A percentile compares a stretch with the other conserved stretches of the same genome.
Evolutionary conservation across 2,329 filamentous ascomycete genomes (phyloP).

Genomic region (Fusarium globosum): DNA sequence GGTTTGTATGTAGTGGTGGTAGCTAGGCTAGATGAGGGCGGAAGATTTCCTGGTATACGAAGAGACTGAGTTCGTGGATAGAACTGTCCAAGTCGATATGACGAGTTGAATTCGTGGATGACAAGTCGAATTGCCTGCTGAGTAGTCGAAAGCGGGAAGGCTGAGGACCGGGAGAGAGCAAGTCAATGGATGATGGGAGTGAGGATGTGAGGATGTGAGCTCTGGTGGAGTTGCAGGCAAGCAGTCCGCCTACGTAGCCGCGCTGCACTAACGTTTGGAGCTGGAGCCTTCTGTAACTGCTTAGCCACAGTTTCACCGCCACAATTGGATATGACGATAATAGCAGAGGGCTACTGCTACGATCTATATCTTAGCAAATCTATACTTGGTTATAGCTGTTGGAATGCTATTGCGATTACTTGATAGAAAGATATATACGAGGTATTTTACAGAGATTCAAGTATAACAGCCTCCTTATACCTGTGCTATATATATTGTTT

Average conservation of each 20-base stretch:
- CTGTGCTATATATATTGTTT: background rate
- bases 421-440: no score
- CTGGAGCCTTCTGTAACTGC: slow-evolving; percentile 18
- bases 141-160: slow-evolving; percentile 13
- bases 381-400: background rate
- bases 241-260: slow-evolving; percentile 54
- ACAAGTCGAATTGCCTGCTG: background rate
- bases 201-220: slow-evolving; percentile 41
- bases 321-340: slow-evolving; percentile 6
- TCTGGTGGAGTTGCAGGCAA: slow-evolving; percentile 51
- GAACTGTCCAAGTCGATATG: background rate
- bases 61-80: background rate
- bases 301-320: slow-evolving; percentile 39
- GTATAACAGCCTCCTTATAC: background rate
- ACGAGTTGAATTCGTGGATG: background rate
- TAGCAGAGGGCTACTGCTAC: background rate
- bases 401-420: background rate
- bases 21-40: slow-evolving; percentile 22
- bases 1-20: slow-evolving; percentile 42
- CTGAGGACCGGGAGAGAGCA: slow-evolving; percentile 16
- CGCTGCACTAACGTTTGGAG: slow-evolving; percentile 12
- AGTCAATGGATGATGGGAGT: slow-evolving; percentile 27
- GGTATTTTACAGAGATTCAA: background rate
- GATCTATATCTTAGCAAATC: background rate
- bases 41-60: slow-evolving; percentile 7